Base-by-base conservation (phyloP, 805 yeast genomes). In the Candida morakotiae region DNA sequence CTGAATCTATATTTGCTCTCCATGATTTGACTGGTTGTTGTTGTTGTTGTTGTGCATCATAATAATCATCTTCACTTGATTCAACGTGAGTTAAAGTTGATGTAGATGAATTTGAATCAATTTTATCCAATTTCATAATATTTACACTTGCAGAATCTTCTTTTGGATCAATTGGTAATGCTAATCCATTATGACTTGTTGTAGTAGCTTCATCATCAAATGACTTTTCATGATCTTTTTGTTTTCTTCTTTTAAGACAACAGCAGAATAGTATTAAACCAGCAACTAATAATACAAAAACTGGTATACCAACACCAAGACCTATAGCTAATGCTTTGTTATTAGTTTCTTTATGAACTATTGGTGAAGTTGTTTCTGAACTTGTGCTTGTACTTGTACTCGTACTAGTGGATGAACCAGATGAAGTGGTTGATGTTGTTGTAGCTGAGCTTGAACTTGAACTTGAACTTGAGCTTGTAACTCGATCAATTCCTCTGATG, bases 241-340 rank as follows among this genome's bases (percentile, higher is more conserved):
- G 38, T 19, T 49, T 49, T 34, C 43, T 62, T 52, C 46, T 60
- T 52, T 56, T 68, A 44, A 48, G 65, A 73, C 71, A 79, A 50
- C 86, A 76, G 45, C 64, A 62, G 47, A 73, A 67, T 43, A 82
- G 62, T 4, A 87, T 34, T 1, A 74, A 35, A 0, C 65, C 67
- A 0, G 77, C 71, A 2, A 78, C 46, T 7, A 79, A 48, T 0
- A 84, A 48, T 2, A 72, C 71, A 3, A 77, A 61, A 0, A 73
- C 53, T 1, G 96, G 95, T 32, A 93, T 71, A 2, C 83, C 86
- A n/a, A 85, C 89, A 38, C 96, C 97, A 42, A 89, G 73, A 1
- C 89, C 95, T 53, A 91, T 84, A 0, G 95, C 96, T n/a, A 86
- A 66, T 2, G 75, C 73, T 46, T 75, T 81, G 36, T 65, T 69